Evolutionary conservation across 2,329 filamentous ascomycete species (phyloP).

Genomic region (Scopulariopsis brevicaulis): DNA sequence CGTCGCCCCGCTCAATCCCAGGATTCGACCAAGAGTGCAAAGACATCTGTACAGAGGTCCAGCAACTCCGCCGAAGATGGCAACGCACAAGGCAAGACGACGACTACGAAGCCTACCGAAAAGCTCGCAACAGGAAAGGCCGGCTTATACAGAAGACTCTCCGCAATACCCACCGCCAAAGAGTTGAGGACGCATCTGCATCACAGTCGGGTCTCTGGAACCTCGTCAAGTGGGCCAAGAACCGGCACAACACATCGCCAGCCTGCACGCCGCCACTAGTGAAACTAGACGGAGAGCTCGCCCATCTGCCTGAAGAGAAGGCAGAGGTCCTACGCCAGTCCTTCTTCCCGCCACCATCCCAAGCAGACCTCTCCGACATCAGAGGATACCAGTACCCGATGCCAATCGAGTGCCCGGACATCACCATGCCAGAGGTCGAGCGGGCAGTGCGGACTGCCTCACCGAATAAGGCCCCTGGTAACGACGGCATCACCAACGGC

Average conservation of each 20-base stretch:
- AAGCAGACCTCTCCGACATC: constrained; percentile 6
- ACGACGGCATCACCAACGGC: constrained; percentile 10
- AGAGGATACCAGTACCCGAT: constrained; percentile 2
- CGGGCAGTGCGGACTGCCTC: background rate
- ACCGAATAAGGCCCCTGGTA: constrained; percentile 6
- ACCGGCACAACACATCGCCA: background rate
- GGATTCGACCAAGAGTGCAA: constrained; percentile 13
- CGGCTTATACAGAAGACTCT: constrained; percentile 10
- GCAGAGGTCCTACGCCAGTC: constrained; percentile 3
- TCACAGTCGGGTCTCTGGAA: background rate
- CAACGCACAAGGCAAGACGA: no score
- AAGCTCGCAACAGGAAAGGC: constrained; percentile 11
- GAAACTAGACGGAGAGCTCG: no score
- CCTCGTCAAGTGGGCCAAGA: constrained; percentile 1
- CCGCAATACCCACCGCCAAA: constrained; percentile 6
- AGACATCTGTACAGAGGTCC: constrained; percentile 5
- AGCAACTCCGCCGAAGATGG: constrained; percentile 6
- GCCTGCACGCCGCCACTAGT: background rate
- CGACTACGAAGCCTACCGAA: constrained; percentile 9
- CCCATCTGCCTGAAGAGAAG: background rate
- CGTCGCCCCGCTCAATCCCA: constrained; percentile 10
- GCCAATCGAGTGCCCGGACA: constrained; percentile 4
- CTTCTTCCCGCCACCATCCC: constrained; percentile 2
- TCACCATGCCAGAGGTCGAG: background rate
- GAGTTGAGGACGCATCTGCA: background rate